Evolutionary conservation across 345 rosid genomes (phyloP), one percentile per base, ranked within the genome.

Genomic region (Acer yangbiense): DNA sequence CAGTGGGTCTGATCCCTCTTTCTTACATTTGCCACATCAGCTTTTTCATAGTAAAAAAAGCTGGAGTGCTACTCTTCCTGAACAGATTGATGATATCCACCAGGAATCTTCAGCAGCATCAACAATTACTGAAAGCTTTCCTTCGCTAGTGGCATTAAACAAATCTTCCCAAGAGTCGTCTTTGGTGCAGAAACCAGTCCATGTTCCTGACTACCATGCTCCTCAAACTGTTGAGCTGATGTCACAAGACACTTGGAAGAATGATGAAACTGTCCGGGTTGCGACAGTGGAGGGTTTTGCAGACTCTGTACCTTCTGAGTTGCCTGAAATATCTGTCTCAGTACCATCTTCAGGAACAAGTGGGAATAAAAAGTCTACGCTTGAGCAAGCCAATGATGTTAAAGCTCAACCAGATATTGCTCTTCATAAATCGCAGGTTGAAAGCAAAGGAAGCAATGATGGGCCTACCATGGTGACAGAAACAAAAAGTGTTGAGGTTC

Each of bases 21-120:
- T 86, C 65, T 69, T 77, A 54, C 84, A 76, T 76, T 78, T 87
- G 76, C 91, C 93, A 60, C 90, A 88, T 54, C 93, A 91, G 82
- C 79, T 87, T 69, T 77, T 85, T 82, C 83, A 81, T 81, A 75
- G 50, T 83, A 84, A 80, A 76, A 87, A 75, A 72, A 79, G 61
- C 64, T 79, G 79, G 86, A 82, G 72, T 72, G 76, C 86, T 68
- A 76, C 75, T 71, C 74, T 27, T 72, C 78, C 88, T 20, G 90
- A 86, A 65, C 83, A 71, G 71, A 63, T 76, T 65, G 70, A 72
- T 82, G 81, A 77, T 79, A 74, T 83, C 65, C 83, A 82, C 79
- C 86, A 83, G 76, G 93, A 83, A 52, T 69, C 78, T 27, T 73
- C 78, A 11, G 82, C 86, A 1, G 83, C 78, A 66, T 74, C 88